Percentiles rank a stretch among this genome's conserved stretches.
phyloP scores from a whole-genome alignment of 108 stramenopile genomes.

The Cyclostephanos tholiformis region DNA sequence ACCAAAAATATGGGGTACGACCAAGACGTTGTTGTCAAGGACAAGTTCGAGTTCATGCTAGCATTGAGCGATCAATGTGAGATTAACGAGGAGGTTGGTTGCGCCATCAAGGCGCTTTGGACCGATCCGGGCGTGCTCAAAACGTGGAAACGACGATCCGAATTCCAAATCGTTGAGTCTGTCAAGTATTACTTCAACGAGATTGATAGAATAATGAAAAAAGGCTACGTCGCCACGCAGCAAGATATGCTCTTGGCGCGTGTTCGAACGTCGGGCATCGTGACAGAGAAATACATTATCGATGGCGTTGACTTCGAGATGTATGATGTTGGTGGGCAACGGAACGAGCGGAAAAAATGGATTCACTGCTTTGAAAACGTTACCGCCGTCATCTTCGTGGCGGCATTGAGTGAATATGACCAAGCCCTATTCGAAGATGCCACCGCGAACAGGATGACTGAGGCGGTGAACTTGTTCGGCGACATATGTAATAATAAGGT shows the following conservation, averaged over 20 bases:
- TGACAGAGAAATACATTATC: constrained; percentile 85
- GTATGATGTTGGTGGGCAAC: constrained; percentile 94
- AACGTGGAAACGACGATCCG: constrained; percentile 75
- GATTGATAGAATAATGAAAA: constrained; percentile 68
- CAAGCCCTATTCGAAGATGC: constrained; percentile 95
- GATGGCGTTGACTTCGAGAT: constrained; percentile 94
- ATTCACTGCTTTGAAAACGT: constrained; percentile 96
- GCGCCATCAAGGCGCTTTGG: constrained; percentile 69
- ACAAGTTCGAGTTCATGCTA: constrained; percentile 43
- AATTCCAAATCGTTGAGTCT: constrained; percentile 83
- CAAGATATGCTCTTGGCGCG: constrained; percentile 97
- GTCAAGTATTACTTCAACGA: constrained; percentile 79
- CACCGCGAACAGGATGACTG: constrained; percentile 94
- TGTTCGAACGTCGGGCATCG: constrained; percentile 95
- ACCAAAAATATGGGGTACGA: constrained; percentile 65
- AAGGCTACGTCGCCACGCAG: constrained; percentile 79
- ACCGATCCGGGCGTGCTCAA: constrained; percentile 56
- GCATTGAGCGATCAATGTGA: constrained; percentile 49
- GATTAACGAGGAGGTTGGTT: constrained; percentile 54
- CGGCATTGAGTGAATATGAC: constrained; percentile 96
- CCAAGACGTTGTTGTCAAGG: constrained; percentile 47
- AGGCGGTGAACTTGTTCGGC: constrained; percentile 93
- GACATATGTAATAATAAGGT: constrained; percentile 94
- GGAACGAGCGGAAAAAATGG: constrained; percentile 92
- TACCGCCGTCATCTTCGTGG: constrained; percentile 99